Evolutionary conservation across 1,284 basidiomycete genomes (phyloP).

Genomic region (Sanguinoderma infundibulare): DNA sequence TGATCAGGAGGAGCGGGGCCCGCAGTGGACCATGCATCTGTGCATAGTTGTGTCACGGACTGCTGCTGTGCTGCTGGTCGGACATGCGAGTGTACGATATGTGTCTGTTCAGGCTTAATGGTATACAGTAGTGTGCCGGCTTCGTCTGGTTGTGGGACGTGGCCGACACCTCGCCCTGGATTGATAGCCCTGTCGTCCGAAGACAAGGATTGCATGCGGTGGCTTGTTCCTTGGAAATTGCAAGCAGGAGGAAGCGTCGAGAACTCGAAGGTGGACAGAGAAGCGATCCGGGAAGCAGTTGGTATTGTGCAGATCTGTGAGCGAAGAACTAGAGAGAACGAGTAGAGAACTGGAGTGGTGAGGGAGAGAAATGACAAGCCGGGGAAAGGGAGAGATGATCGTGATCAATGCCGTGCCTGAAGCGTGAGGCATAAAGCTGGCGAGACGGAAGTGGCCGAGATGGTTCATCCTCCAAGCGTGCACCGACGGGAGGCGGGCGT

Average conservation of each 20-base stretch:
- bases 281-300: neutral
- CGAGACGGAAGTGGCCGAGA: neutral
- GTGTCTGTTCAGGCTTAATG: neutral
- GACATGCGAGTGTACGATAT: slow-evolving; percentile 12
- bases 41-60: neutral
- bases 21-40: neutral
- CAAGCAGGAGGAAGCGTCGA: neutral
- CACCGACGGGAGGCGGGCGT: neutral
- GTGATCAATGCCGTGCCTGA: slow-evolving; percentile 19
- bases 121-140: neutral
- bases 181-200: neutral
- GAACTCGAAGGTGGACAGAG: neutral
- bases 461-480: neutral
- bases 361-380: neutral
- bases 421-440: slow-evolving; percentile 11
- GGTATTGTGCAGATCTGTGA: neutral
- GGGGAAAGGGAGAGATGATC: slow-evolving; percentile 11
- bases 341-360: neutral
- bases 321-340: neutral
- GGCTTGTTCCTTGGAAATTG: neutral
- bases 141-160: neutral
- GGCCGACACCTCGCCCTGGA: neutral
- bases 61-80: slow-evolving; percentile 2
- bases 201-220: neutral
- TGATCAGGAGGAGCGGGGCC: neutral